Percentiles rank a stretch among this genome's conserved stretches.
These are phyloP conservation scores for Potentilla sterilis DNA, from an alignment of 306 rosid species.

Conservation along the genomic window DNA sequence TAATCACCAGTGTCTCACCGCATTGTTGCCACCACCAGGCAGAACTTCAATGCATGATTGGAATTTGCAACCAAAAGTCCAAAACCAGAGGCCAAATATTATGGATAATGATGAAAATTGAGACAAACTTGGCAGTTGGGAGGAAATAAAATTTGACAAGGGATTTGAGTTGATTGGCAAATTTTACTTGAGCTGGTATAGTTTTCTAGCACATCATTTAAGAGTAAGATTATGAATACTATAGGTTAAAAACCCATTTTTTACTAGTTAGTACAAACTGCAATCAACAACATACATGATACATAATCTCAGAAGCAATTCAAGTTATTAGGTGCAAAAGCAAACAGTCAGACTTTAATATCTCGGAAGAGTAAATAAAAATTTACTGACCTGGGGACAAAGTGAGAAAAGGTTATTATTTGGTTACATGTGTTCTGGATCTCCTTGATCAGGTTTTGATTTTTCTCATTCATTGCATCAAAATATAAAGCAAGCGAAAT, in stretches of 20 bases:
- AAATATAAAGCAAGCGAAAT: slow-evolving; percentile 63
- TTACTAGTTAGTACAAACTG: not conserved
- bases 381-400: slow-evolving; percentile 76
- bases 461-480: slow-evolving; percentile 71
- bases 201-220: not conserved
- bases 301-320: not conserved
- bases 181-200: not conserved
- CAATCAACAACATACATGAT: not conserved
- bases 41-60: not conserved
- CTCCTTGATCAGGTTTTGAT: slow-evolving; percentile 42
- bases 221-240: not conserved
- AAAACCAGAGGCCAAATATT: not conserved
- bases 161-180: not conserved
- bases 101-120: not conserved
- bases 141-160: not conserved
- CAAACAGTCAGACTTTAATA: not conserved
- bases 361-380: not conserved
- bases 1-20: not conserved
- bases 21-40: not conserved
- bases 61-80: not conserved
- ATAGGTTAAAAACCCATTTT: not conserved
- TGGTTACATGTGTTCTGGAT: slow-evolving; percentile 64
- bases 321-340: slow-evolving; percentile 1
- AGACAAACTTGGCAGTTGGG: not conserved
- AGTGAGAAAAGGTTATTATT: slow-evolving; percentile 75